Evolutionary conservation across 495 filamentous ascomycete species (phyloP), one percentile per base, ranked within the genome.

Genomic region (Penicillium salamii): DNA sequence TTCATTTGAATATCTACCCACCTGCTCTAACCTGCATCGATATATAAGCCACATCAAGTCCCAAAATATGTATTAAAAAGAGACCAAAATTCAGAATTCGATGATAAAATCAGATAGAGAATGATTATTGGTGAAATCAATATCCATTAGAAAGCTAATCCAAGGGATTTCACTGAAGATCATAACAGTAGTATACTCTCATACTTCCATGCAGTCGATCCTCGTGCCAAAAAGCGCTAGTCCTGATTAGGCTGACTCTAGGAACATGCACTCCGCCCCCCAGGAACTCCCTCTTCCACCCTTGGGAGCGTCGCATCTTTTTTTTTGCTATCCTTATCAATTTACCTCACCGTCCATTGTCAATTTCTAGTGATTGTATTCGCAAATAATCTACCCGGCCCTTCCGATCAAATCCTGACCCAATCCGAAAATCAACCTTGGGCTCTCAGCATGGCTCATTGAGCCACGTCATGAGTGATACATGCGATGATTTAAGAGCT

Each of bases 381-480:
- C 4, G 23, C 19, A 33, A 32, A 18, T 23, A 7, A 18, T n/a
- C 14, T 14, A 20, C 29, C 43, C 39, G 39, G 24, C 23, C 13
- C 9, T 47, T 57, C 50, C 46, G 44, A 53, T 26, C 31, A 21
- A 23, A 36, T 44, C 45, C 24, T 21, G n/a, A 42, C 29, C 48
- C 18, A 14, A 26, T 47, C n/a, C 32, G 44, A 53, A 58, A 50
- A 24, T 35, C 49, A 34, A 29, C 18, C 35, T 32, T 29, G 43
- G 53, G 42, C 66, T 50, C 48, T 52, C 59, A 63, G 43, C 28
- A 72, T 72, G 69, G 61, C 50, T 45, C 54, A 66, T 62, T 72
- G 58, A 72, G 52, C 56, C 55, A 64, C 44, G 42, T 49, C 52
- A 63, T 61, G 55, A 54, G 40, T 50, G 45, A 55, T 53, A 42